phyloP scores from a whole-genome alignment of 2,329 filamentous ascomycete genomes.

The Penicillium sp. region DNA sequence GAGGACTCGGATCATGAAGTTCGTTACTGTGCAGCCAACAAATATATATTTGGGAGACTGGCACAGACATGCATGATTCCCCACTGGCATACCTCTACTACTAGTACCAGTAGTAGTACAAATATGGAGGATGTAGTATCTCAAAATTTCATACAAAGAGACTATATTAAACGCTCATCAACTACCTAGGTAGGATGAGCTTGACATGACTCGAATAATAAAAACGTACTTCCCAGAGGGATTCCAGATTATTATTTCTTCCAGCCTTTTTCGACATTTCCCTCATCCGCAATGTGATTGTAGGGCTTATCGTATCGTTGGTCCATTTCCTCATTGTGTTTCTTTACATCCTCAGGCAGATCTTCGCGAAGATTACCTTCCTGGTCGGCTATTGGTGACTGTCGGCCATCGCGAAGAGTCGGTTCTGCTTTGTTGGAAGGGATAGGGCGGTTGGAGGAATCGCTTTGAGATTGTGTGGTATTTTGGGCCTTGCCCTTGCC shows the following conservation, averaged over 20 bases:
- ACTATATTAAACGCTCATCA: too few relatives aligned
- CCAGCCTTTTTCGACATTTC: slow-evolving; percentile 20
- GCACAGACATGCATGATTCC: too few relatives aligned
- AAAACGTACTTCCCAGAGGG: not conserved
- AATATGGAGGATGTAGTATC: too few relatives aligned
- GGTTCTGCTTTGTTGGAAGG: slow-evolving; percentile 41
- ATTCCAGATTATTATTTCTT: not conserved
- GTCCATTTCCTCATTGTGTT: slow-evolving; percentile 38
- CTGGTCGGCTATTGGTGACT: slow-evolving; percentile 34
- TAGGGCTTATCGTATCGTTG: slow-evolving; percentile 37
- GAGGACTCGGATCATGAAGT: too few relatives aligned
- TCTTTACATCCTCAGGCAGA: slow-evolving; percentile 39
- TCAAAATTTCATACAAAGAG: too few relatives aligned
- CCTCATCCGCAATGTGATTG: slow-evolving; percentile 33
- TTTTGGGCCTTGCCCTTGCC: not conserved
- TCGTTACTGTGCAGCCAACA: too few relatives aligned
- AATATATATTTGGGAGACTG: too few relatives aligned
- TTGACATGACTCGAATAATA: too few relatives aligned
- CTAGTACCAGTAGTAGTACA: too few relatives aligned
- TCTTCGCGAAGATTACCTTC: slow-evolving; percentile 30
- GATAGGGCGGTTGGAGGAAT: slow-evolving; percentile 10
- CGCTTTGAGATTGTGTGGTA: not conserved
- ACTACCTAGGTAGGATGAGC: too few relatives aligned
- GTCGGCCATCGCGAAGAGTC: slow-evolving; percentile 32
- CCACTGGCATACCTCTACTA: too few relatives aligned